Percentiles rank a stretch among this genome's conserved stretches.
Evolutionary conservation across 202 grass and related monocot species (phyloP).

Genomic region (Tripidium arundinaceum): DNA sequence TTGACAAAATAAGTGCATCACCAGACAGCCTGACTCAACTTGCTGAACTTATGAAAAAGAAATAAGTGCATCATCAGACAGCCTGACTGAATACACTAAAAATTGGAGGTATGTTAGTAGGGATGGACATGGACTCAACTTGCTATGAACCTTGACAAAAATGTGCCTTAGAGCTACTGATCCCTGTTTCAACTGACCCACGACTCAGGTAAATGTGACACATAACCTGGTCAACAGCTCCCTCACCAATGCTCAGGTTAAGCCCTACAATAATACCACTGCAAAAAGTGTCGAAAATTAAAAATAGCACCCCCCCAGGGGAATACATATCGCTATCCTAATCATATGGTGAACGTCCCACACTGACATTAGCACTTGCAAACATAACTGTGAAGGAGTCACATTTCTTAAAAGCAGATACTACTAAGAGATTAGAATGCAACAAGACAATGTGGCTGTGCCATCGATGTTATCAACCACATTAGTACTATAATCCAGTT

Average conservation of each 20-base stretch:
- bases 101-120: background rate
- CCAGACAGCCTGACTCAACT: too few species aligned
- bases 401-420: background rate
- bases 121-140: background rate
- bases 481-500: background rate
- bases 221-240: background rate
- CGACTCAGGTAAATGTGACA: background rate
- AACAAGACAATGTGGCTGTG: background rate
- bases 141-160: background rate
- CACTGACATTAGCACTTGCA: background rate
- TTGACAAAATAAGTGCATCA: too few species aligned
- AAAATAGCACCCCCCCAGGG: background rate
- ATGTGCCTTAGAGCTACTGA: background rate
- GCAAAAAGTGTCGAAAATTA: background rate
- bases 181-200: background rate
- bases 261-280: background rate
- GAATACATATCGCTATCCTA: background rate
- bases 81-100: background rate
- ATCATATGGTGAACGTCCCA: background rate
- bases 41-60: too few species aligned
- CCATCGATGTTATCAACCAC: background rate
- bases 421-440: background rate
- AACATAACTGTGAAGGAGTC: background rate
- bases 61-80: background rate
- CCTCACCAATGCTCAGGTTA: background rate